Evolutionary conservation across 106 monocot genomes (phyloP).

Genomic region (Dactylorhiza incarnata): DNA sequence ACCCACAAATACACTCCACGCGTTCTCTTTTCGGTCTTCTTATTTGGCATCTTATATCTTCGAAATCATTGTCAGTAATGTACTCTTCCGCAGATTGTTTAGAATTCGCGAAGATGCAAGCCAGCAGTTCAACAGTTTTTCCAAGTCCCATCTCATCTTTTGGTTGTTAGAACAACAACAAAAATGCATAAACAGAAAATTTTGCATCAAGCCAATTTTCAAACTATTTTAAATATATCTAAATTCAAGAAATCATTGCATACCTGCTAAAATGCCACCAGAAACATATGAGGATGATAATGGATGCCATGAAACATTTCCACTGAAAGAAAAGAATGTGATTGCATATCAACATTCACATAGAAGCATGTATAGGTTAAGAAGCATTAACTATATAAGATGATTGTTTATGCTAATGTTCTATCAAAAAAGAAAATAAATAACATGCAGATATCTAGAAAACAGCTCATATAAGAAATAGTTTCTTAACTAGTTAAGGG

Average conservation of each 20-base stretch:
- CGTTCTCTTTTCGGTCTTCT: slow-evolving; percentile 78
- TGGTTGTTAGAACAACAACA: slow-evolving; percentile 12
- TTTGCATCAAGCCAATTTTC: neutral
- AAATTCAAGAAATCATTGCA: slow-evolving; percentile 9
- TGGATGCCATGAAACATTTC: slow-evolving; percentile 59
- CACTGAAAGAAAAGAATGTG: slow-evolving; percentile 47
- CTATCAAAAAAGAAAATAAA: neutral
- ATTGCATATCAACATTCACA: neutral
- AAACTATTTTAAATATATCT: neutral
- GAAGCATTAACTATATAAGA: neutral
- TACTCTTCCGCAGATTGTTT: slow-evolving; percentile 19
- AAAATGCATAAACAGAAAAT: neutral
- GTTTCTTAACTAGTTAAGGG: neutral
- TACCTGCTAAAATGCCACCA: slow-evolving; percentile 97
- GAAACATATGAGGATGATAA: slow-evolving; percentile 44
- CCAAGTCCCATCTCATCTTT: slow-evolving; percentile 99
- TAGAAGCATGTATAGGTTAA: neutral
- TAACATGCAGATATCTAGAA: neutral
- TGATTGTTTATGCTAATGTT: neutral
- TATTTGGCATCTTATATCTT: slow-evolving; percentile 19
- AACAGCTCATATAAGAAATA: neutral
- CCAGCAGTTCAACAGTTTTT: slow-evolving; percentile 91
- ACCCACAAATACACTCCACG: slow-evolving; percentile 96
- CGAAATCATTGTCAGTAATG: slow-evolving; percentile 21
- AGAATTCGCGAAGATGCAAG: slow-evolving; percentile 71